Evolutionary conservation across 345 rosid species (phyloP).

Genomic region (Ceriops zippeliana): DNA sequence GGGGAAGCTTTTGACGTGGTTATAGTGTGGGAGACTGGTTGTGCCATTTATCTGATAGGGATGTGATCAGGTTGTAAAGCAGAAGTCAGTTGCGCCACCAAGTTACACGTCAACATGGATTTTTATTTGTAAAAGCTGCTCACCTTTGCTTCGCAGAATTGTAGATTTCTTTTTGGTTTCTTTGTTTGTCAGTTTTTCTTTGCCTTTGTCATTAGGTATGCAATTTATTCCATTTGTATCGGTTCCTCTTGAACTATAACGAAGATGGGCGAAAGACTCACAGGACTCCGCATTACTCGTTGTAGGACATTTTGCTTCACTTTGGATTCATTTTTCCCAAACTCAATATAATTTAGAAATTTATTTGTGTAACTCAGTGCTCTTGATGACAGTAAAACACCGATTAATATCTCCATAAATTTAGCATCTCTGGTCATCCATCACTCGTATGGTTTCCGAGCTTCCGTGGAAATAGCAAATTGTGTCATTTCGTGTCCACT

Average conservation of each 20-base stretch:
- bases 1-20: no score
- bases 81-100: conserved; percentile 6
- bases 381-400: no score
- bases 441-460: no score
- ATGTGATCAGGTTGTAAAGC: conserved; percentile 11
- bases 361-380: no score
- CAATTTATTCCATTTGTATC: conserved; percentile 21
- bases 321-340: conserved; percentile 5
- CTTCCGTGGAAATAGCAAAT: no score
- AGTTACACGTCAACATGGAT: conserved; percentile 5
- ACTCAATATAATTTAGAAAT: no score
- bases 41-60: conserved; percentile 27
- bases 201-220: not conserved
- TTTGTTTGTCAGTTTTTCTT: not conserved
- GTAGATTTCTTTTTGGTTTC: conserved; percentile 24
- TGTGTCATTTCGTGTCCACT: no score
- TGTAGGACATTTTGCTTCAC: conserved; percentile 24
- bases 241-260: conserved; percentile 24
- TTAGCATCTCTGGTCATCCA: no score
- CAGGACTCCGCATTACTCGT: conserved; percentile 21
- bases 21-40: not conserved
- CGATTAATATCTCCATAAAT: no score
- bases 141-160: conserved; percentile 27
- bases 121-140: conserved; percentile 19
- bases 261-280: conserved; percentile 26